Evolutionary conservation across 345 rosid genomes (phyloP).

Genomic region (Eucalyptus tenuipes): DNA sequence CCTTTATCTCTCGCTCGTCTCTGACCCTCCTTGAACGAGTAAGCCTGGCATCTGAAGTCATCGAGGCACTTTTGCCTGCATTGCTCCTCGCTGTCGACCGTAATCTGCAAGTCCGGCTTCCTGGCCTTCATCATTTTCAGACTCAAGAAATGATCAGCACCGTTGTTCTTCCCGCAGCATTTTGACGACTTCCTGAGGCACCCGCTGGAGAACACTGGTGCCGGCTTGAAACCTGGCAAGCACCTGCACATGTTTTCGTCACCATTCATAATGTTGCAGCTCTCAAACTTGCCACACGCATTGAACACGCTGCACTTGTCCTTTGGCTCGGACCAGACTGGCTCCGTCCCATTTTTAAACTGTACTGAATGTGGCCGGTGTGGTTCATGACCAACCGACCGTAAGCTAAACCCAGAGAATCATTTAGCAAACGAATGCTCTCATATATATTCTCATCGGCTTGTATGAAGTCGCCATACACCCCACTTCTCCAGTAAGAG

Average conservation of each 20-base stretch:
- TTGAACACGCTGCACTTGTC: not conserved
- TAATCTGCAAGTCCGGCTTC: not conserved
- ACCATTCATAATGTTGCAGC: slow-evolving; percentile 5
- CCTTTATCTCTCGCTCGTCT: not conserved
- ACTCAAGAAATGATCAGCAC: not conserved
- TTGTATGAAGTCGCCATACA: not conserved
- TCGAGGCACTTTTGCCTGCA: slow-evolving; percentile 7
- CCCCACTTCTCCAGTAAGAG: not conserved
- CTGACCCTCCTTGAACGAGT: not conserved
- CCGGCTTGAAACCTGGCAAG: slow-evolving; percentile 23
- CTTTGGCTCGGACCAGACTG: slow-evolving; percentile 3
- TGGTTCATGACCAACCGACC: slow-evolving; percentile 11
- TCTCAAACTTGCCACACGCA: slow-evolving; percentile 21
- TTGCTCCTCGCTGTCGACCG: not conserved
- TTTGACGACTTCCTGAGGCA: not conserved
- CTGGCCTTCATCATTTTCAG: slow-evolving; percentile 1
- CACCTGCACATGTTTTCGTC: slow-evolving; percentile 10
- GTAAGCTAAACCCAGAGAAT: accelerated
- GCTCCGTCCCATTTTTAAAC: not conserved
- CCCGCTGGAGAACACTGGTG: not conserved
- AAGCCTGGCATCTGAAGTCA: slow-evolving; percentile 12
- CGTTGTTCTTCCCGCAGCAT: not conserved
- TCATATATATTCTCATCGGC: not conserved
- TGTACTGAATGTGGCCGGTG: slow-evolving; percentile 6
- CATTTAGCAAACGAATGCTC: accelerated